These are phyloP conservation scores for Brassica carinata DNA, from an alignment of 345 rosid genomes.

Conservation along the genomic window DNA sequence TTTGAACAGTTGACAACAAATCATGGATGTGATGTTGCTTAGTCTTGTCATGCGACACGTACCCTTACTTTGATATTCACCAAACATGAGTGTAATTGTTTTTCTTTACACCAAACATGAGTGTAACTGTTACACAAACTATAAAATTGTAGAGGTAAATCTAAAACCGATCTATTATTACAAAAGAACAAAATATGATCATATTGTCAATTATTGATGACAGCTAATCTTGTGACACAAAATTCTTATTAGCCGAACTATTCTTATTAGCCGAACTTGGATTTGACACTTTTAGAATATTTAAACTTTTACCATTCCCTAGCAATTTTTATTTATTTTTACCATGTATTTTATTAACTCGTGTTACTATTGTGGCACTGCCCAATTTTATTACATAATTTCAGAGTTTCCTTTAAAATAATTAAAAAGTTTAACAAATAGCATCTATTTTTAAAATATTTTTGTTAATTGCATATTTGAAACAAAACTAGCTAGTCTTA, in stretches of 20 bases:
- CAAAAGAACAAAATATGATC: background rate
- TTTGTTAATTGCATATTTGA: background rate
- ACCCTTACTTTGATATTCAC: background rate
- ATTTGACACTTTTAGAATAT: constrained; percentile 28
- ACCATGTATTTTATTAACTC: background rate
- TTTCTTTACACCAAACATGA: background rate
- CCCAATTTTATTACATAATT: background rate
- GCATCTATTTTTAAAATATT: background rate
- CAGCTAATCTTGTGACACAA: constrained; percentile 46
- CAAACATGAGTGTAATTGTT: constrained; percentile 15
- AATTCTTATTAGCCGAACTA: constrained; percentile 13
- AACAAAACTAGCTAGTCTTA: background rate
- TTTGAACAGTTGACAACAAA: background rate
- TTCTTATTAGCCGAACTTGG: constrained; percentile 17
- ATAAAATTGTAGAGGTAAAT: constrained; percentile 23
- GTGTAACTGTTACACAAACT: constrained; percentile 1
- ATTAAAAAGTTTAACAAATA: background rate
- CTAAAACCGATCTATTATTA: constrained; percentile 1
- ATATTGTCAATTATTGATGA: constrained; percentile 46
- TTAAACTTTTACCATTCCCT: background rate
- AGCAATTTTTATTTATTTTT: background rate
- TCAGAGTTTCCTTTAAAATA: background rate
- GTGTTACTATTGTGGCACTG: background rate
- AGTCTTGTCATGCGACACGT: background rate
- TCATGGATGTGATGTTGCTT: background rate